Evolutionary conservation across 1,284 basidiomycete species (phyloP).

Genomic region (Athelia psychrophila): DNA sequence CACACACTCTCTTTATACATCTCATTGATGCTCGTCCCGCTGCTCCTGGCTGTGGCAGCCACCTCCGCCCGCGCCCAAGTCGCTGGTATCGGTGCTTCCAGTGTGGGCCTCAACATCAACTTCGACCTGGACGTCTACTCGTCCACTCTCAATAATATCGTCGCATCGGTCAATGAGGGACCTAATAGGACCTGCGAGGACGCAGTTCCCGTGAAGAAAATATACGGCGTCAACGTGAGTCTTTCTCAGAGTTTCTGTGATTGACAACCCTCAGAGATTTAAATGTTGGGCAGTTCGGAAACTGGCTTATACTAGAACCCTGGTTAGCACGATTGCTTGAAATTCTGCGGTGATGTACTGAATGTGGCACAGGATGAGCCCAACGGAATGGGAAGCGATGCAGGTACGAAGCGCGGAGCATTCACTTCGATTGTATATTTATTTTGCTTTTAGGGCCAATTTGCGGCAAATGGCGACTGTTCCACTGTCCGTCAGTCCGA

Average conservation of each 20-base stretch:
- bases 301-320: background rate
- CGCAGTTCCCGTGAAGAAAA: background rate
- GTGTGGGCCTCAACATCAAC: background rate
- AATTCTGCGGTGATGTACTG: background rate
- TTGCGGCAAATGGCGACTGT: background rate
- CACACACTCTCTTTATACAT: background rate
- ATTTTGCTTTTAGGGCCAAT: no score
- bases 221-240: conserved; percentile 1
- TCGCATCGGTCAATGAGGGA: background rate
- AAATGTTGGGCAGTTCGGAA: background rate
- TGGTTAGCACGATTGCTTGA: background rate
- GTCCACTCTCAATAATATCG: background rate
- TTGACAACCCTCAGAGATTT: background rate
- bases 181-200: background rate
- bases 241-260: background rate
- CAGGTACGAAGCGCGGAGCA: no score
- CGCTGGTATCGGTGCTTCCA: background rate
- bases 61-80: background rate
- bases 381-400: background rate
- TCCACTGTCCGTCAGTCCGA: background rate
- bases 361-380: background rate
- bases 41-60: background rate
- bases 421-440: no score
- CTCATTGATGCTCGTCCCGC: background rate
- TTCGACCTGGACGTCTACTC: background rate